These are phyloP conservation scores for Hysterium pulicare DNA, from an alignment of 2,329 filamentous ascomycete species.

Conservation along the genomic window DNA sequence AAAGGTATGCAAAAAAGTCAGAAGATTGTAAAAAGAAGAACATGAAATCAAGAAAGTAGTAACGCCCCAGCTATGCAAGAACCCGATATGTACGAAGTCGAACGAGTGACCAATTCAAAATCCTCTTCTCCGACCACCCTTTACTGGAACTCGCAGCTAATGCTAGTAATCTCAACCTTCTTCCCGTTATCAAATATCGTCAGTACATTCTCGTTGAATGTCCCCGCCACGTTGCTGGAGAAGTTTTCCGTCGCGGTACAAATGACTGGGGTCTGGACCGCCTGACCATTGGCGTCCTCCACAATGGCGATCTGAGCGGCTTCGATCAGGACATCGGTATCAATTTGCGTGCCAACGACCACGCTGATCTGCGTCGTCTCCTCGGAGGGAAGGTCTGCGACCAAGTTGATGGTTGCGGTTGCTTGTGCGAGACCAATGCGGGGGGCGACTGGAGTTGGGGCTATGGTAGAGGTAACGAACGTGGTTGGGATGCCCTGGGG, in stretches of 20 bases:
- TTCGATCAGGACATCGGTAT: slow-evolving; percentile 1
- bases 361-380: not conserved
- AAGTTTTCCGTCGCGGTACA: slow-evolving; percentile 2
- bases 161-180: not conserved
- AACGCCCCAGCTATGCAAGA: no score
- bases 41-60: no score
- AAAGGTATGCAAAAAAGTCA: no score
- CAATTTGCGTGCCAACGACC: not conserved
- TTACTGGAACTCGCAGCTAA: no score
- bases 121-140: no score
- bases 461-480: not conserved
- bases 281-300: not conserved
- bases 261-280: not conserved
- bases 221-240: slow-evolving; percentile 4
- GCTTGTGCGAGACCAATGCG: not conserved
- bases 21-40: no score
- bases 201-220: not conserved
- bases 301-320: slow-evolving; percentile 1
- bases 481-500: not conserved
- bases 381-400: not conserved
- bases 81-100: no score
- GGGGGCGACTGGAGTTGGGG: not conserved
- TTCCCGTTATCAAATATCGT: slow-evolving; percentile 2
- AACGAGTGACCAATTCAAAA: no score
- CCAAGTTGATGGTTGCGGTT: not conserved